phyloP scores from a whole-genome alignment of 495 filamentous ascomycete genomes.

The Cetradonia linearis region DNA sequence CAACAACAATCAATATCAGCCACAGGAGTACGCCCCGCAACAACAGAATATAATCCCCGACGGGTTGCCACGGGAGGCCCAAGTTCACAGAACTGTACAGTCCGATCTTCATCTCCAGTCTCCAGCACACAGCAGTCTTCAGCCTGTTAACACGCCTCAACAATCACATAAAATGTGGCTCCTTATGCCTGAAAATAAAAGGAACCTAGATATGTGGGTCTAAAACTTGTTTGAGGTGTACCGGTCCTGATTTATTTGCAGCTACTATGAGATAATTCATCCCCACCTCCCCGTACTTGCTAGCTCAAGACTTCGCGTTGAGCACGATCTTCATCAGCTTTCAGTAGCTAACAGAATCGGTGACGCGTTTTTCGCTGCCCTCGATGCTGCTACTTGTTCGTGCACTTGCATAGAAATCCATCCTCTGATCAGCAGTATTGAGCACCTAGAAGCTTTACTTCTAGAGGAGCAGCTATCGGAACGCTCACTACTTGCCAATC shows the following conservation, averaged over 20 bases:
- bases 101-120: background rate
- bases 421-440: background rate
- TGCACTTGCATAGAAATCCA: slow-evolving; percentile 1
- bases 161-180: background rate
- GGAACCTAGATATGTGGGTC: background rate
- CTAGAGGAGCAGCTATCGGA: slow-evolving; percentile 3
- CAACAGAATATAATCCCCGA: slow-evolving; percentile 9
- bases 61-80: background rate
- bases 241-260: slow-evolving; percentile 26
- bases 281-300: slow-evolving; percentile 66
- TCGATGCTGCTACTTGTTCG: slow-evolving; percentile 36
- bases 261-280: slow-evolving; percentile 64
- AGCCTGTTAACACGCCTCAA: background rate
- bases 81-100: slow-evolving; percentile 20
- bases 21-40: slow-evolving; percentile 5
- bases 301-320: slow-evolving; percentile 50
- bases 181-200: background rate
- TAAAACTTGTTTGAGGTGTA: background rate
- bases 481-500: slow-evolving; percentile 28
- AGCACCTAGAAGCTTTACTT: background rate
- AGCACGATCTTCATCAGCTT: slow-evolving; percentile 45
- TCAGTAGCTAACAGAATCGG: slow-evolving; percentile 47
- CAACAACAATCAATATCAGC: slow-evolving; percentile 9
- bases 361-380: slow-evolving; percentile 60
- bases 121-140: slow-evolving; percentile 5